Evolutionary conservation across 1,284 basidiomycete genomes (phyloP).

Genomic region (Ustilago crameri): DNA sequence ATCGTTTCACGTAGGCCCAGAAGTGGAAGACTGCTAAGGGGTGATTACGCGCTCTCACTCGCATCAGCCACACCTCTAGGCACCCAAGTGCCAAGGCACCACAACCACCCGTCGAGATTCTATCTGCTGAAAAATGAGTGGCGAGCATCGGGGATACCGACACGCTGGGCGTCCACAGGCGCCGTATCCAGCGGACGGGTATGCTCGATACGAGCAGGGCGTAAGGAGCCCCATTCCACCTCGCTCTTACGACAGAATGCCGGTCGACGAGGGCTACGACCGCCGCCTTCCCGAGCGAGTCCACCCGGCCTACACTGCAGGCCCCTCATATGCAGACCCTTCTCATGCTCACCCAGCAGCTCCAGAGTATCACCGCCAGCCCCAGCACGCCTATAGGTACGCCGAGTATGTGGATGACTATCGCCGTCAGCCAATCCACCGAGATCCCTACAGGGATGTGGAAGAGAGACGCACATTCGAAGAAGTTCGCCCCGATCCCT

Average conservation of each 20-base stretch:
- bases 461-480: constrained; percentile 23
- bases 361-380: constrained; percentile 26
- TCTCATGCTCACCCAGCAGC: constrained; percentile 18
- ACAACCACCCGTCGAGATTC: too few species aligned
- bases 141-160: constrained; percentile 37
- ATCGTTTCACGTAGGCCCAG: too few species aligned
- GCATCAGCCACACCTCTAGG: too few species aligned
- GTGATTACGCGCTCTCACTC: too few species aligned
- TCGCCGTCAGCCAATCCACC: constrained; percentile 25
- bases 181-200: constrained; percentile 23
- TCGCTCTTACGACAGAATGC: constrained; percentile 19
- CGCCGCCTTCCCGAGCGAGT: constrained; percentile 28
- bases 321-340: constrained; percentile 26
- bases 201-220: constrained; percentile 25
- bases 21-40: too few species aligned
- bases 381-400: constrained; percentile 26
- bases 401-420: constrained; percentile 21
- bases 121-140: constrained; percentile 26
- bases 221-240: constrained; percentile 28
- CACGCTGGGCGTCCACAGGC: constrained; percentile 24
- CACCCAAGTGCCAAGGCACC: too few species aligned
- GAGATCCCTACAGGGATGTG: constrained; percentile 15
- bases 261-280: constrained; percentile 25
- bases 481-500: constrained; percentile 17
- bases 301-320: constrained; percentile 40